Evolutionary conservation across 768 basidiomycete genomes (phyloP).

Genomic region (Amanita fuliginea): DNA sequence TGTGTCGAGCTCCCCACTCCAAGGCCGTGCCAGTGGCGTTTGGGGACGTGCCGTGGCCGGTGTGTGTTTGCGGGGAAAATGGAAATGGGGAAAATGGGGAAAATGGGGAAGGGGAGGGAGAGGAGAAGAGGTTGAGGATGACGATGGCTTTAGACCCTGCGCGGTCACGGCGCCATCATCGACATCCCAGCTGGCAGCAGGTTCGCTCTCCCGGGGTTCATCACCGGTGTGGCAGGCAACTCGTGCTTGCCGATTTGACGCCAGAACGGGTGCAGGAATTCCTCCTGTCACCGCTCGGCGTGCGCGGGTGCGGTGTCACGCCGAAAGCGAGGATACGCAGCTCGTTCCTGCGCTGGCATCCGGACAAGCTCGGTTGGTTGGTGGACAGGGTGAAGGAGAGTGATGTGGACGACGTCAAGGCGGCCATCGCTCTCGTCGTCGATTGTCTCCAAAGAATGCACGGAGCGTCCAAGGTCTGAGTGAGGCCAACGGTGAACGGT

Average conservation of each 20-base stretch:
- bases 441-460: slow-evolving; percentile 22
- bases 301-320: slow-evolving; percentile 29
- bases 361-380: slow-evolving; percentile 45
- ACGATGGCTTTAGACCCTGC: neutral
- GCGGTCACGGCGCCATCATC: no score
- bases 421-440: slow-evolving; percentile 35
- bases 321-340: slow-evolving; percentile 44
- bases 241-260: slow-evolving; percentile 23
- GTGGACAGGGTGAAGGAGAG: slow-evolving; percentile 30
- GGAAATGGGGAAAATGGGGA: neutral
- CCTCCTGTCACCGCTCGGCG: slow-evolving; percentile 31
- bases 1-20: neutral
- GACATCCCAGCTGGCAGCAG: no score
- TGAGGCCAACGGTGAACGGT: no score
- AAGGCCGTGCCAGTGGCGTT: slow-evolving; percentile 26
- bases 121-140: neutral
- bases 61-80: slow-evolving; percentile 16
- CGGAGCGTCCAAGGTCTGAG: slow-evolving; percentile 6
- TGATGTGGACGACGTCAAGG: slow-evolving; percentile 32
- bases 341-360: slow-evolving; percentile 58
- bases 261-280: slow-evolving; percentile 34
- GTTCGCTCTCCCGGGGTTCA: no score
- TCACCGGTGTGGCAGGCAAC: neutral
- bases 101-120: neutral
- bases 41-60: slow-evolving; percentile 54